Base-by-base conservation (phyloP, 2,329 filamentous ascomycete genomes). In the Thermoascus crustaceus region DNA sequence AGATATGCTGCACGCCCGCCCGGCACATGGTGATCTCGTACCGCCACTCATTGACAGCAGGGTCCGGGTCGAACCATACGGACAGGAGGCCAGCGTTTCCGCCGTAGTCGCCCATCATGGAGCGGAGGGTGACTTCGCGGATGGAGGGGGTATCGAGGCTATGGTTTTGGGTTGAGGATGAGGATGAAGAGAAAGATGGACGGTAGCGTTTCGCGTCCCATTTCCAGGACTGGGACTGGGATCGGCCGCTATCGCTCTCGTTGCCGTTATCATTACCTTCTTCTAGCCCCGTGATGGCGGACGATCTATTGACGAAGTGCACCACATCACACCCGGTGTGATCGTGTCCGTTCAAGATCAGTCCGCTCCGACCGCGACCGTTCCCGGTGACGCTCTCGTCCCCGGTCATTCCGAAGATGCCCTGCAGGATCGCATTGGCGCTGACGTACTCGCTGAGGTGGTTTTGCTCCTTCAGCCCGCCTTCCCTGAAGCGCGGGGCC, bases 91-190 rank as follows among this genome's bases (percentile, higher is more conserved):
- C 91, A 0, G 87, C 86, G 55, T 95, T 91, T 13, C 91, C 91
- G n/a, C 78, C 81, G 60, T 83, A 98, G 38, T 85, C 84, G 37
- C 91, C 91, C 91, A 98, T 98, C 87, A 98, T 96, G 60, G 86
- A 94, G 40, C 88, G 79, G 2, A 98, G 83, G 0, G 91, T 98
- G 45, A 96, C 78, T 62, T 98, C 91, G 18, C 89, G 72, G 4
- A 95, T 68, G 53, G 14, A 79, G 42, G 40, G 57, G 2, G 40
- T 41, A 7, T 44, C 19, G 1, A 38, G 7, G 29, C 32, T 26
- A n/a, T n/a, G n/a, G n/a, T n/a, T n/a, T n/a, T n/a, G 24, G 10
- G 8, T 40, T 23, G 10, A 10, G 35, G 16, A 34, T 24, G 33
- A 34, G n/a, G 27, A 21, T 11, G 27, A 23, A 4, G 32, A 17